A percentile compares a stretch with the other conserved stretches of the same genome.
Evolutionary conservation across 768 basidiomycete species (phyloP).

Genomic region (Lentinus tigrinus): DNA sequence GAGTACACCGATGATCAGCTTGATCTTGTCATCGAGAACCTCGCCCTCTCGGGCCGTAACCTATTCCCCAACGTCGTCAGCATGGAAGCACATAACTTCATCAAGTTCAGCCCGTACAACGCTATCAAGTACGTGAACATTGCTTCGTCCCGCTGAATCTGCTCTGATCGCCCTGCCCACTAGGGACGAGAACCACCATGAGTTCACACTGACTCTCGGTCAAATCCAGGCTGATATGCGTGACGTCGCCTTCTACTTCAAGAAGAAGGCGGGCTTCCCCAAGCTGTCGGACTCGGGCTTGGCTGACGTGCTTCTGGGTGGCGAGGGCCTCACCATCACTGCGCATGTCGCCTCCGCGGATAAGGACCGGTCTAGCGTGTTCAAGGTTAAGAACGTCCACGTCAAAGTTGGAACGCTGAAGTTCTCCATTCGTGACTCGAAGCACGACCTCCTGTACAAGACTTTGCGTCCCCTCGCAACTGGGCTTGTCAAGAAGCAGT

Average conservation of each 20-base stretch:
- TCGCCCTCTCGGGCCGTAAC: conserved; percentile 85
- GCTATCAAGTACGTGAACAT: conserved; percentile 27
- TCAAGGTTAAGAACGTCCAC: conserved; percentile 67
- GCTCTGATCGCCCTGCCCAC: conserved; percentile 3
- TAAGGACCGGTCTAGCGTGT: conserved; percentile 67
- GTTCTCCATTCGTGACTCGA: conserved; percentile 88
- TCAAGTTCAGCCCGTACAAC: conserved; percentile 83
- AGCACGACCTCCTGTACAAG: conserved; percentile 89
- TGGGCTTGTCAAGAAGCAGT: conserved; percentile 76
- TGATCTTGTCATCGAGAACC: conserved; percentile 92
- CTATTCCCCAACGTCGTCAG: conserved; percentile 80
- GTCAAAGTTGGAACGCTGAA: conserved; percentile 87
- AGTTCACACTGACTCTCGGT: conserved; percentile 69
- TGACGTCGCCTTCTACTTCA: conserved; percentile 90
- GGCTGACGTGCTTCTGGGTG: conserved; percentile 84
- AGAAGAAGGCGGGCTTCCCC: conserved; percentile 79
- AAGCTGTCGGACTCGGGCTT: conserved; percentile 81
- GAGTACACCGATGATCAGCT: conserved; percentile 88
- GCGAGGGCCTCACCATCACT: conserved; percentile 72
- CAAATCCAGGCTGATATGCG: conserved; percentile 95
- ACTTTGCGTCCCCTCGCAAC: conserved; percentile 78
- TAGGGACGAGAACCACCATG: conserved; percentile 63
- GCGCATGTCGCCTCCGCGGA: conserved; percentile 60
- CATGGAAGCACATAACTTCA: conserved; percentile 75
- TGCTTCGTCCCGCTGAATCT: not conserved